phyloP scores from a whole-genome alignment of 257 asterid genomes.

The Solanum gandarillasii region DNA sequence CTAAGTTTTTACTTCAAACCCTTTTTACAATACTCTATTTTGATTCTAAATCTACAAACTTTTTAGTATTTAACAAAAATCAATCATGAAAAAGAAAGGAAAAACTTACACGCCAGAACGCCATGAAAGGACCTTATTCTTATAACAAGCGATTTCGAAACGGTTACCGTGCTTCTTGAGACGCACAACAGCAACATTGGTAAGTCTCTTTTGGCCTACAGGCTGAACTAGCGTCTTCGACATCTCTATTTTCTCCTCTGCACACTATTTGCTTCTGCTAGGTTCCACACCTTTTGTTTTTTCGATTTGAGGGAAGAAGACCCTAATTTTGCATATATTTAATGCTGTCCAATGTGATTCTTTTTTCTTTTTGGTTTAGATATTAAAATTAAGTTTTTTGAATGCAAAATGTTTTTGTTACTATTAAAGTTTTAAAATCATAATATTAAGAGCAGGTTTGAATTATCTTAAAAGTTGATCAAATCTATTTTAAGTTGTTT shows the following conservation, averaged over 20 bases:
- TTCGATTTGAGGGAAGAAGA: not conserved
- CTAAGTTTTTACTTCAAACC: not conserved
- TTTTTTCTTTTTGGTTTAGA: no score
- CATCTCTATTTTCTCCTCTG: slow-evolving; percentile 23
- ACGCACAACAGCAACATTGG: slow-evolving; percentile 95
- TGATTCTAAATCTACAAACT: not conserved
- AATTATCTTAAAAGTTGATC: no score
- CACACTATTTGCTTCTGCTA: not conserved
- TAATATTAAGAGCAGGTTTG: no score
- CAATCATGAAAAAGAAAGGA: not conserved
- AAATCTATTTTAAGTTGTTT: no score
- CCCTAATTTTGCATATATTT: no score
- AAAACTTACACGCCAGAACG: not conserved
- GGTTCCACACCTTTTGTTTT: not conserved
- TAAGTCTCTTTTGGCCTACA: slow-evolving; percentile 83
- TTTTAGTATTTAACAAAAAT: not conserved
- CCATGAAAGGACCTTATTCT: slow-evolving; percentile 54
- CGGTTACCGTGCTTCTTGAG: slow-evolving; percentile 83
- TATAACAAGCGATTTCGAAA: slow-evolving; percentile 93
- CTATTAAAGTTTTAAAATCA: no score
- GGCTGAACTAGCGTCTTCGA: slow-evolving; percentile 85
- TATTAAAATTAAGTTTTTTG: no score
- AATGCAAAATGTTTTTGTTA: no score
- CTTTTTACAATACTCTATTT: not conserved
- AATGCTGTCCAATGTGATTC: no score